A percentile compares a stretch with the other conserved stretches of the same genome.
These are phyloP conservation scores for Pleodorina starrii DNA, from an alignment of 139 green algal genomes.

Conservation along the genomic window DNA sequence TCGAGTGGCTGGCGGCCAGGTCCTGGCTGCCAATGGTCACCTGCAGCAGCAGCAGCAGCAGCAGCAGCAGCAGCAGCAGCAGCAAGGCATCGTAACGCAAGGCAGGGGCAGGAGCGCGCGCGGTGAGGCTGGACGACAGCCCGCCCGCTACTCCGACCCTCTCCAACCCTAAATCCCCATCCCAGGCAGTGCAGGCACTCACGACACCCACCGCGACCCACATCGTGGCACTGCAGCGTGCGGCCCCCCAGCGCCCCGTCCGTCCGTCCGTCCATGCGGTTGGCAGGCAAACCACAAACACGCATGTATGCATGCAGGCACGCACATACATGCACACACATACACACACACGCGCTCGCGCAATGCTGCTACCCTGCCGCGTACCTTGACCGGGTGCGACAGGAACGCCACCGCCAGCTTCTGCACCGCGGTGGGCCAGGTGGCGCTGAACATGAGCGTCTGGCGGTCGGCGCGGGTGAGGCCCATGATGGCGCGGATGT, in stretches of 20 bases:
- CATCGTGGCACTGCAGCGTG: too few species aligned
- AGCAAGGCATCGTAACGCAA: neutral
- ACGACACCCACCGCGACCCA: too few species aligned
- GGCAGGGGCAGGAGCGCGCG: neutral
- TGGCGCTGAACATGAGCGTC: constrained; percentile 98
- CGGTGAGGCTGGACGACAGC: too few species aligned
- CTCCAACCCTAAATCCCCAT: too few species aligned
- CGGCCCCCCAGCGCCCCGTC: too few species aligned
- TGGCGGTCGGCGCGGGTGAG: constrained; percentile 85
- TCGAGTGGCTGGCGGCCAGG: constrained; percentile 89
- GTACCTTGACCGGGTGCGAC: constrained; percentile 41
- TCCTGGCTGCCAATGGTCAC: constrained; percentile 79
- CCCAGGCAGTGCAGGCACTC: too few species aligned
- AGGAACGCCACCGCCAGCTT: constrained; percentile 94
- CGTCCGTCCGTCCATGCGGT: too few species aligned
- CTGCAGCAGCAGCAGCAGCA: constrained; percentile 48
- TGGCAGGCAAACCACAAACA: too few species aligned
- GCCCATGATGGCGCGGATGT: constrained; percentile 80
- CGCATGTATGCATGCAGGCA: neutral
- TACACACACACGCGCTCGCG: neutral
- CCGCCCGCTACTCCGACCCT: too few species aligned
- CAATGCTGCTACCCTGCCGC: neutral
- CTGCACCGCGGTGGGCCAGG: constrained; percentile 91
- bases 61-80: too few species aligned
- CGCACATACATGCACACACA: neutral